Conservation (phyloP, 2,329 filamentous ascomycete genomes). For the Talaromyces sp. region DNA sequence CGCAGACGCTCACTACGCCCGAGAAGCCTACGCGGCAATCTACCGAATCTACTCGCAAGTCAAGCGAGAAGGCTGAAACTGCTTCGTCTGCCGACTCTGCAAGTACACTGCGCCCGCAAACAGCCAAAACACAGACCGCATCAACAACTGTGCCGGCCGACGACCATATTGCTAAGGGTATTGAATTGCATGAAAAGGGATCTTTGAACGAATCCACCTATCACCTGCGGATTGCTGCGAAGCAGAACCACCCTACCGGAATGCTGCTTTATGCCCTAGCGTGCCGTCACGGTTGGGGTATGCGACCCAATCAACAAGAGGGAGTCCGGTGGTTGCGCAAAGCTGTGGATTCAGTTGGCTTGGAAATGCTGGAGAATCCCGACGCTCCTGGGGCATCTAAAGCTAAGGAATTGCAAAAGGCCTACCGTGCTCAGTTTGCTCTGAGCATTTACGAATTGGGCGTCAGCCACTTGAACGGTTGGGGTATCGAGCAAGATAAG, state of each 20-base stretch:
- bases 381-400: conserved; percentile 55
- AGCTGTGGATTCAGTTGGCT: conserved; percentile 79
- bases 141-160: conserved; percentile 57
- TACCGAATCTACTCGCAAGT: conserved; percentile 14
- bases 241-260: conserved; percentile 81
- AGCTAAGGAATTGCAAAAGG: conserved; percentile 70
- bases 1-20: conserved; percentile 1
- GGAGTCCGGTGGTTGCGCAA: conserved; percentile 90
- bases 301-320: conserved; percentile 87
- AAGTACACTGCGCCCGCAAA: conserved; percentile 58
- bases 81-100: conserved; percentile 64
- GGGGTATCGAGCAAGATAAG: conserved; percentile 95
- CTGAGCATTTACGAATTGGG: conserved; percentile 95
- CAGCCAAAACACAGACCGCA: conserved; percentile 31
- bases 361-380: conserved; percentile 77
- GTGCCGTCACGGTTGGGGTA: conserved; percentile 96
- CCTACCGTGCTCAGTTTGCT: conserved; percentile 89
- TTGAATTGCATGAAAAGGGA: conserved; percentile 85
- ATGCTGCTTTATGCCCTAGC: conserved; percentile 97
- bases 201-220: conserved; percentile 93
- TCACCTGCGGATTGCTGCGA: conserved; percentile 86
- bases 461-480: conserved; percentile 96
- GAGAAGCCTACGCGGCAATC: conserved; percentile 14
- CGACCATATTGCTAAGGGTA: conserved; percentile 86
- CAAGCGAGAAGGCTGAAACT: conserved; percentile 43